Conservation (phyloP, 768 basidiomycete species). For the Mycena kentingensis region DNA sequence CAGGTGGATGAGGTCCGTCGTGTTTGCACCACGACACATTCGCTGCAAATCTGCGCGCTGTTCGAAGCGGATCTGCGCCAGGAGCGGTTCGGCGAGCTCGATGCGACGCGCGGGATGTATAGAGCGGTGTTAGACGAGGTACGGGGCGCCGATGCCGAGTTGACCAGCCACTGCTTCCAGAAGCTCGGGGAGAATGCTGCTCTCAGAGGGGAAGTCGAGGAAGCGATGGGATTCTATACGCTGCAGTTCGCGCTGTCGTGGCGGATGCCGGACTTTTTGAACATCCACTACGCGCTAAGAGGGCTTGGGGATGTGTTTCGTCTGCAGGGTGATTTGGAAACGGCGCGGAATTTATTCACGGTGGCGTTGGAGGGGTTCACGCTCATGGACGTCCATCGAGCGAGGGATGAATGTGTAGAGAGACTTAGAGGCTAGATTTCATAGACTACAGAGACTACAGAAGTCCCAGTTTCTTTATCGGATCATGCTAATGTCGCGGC, state of each 20-base stretch:
- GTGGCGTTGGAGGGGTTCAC: constrained; percentile 6
- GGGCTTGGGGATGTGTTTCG: constrained; percentile 1
- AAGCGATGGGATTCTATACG: too few relatives aligned
- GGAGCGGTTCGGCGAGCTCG: neutral
- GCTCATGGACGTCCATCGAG: neutral
- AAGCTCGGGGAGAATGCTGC: neutral
- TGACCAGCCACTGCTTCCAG: constrained; percentile 1
- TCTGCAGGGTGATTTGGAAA: neutral
- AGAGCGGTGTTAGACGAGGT: neutral
- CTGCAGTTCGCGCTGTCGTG: neutral
- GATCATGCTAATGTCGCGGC: too few relatives aligned
- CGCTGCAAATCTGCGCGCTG: too few relatives aligned
- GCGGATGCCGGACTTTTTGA: neutral
- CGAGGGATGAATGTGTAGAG: constrained; percentile 5
- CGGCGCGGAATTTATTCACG: neutral
- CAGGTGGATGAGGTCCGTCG: too few relatives aligned
- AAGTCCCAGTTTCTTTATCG: too few relatives aligned
- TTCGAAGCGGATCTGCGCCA: too few relatives aligned
- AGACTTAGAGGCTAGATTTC: too few relatives aligned
- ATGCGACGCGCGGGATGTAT: neutral
- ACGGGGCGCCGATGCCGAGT: neutral
- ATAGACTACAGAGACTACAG: too few relatives aligned
- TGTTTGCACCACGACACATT: too few relatives aligned
- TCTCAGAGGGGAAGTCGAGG: too few relatives aligned
- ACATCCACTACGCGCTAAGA: constrained; percentile 1